Base-by-base conservation (phyloP, 495 filamentous ascomycete species). In the Neurospora sp. region DNA sequence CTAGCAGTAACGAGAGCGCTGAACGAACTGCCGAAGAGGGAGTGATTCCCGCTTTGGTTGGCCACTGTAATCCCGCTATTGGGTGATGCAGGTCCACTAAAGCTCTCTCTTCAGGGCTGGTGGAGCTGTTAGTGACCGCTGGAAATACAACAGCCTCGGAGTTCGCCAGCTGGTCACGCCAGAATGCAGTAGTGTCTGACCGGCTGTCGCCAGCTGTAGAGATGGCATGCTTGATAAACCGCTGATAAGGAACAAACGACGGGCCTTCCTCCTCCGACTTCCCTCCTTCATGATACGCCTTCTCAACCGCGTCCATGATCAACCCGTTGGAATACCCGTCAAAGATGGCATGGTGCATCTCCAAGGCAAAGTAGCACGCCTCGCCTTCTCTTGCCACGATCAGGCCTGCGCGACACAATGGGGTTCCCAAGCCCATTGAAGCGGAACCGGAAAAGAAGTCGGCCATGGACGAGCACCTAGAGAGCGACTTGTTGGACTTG, bases 291-390 rank as follows among this genome's bases (percentile, higher is more conserved):
- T 18, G 42, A 44, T 44, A 44, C 18, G 18, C 42, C 42, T 44
- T 44, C 42, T 44, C 42, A 1, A 44, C 16, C 18, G 42, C 42
- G 6, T n/a, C 42, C 42, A 44, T 44, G 42, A n/a, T 44, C 42
- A 44, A 44, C 16, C 1, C 6, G 18, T 44, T 44, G 18, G 42
- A 44, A n/a, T n/a, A 91, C 37, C 88, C 89, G 72, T 92, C 90
- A 74, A 90, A 92, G 5, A 92, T 76, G 0, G 87, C 84, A 74
- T 92, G 90, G 71, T 91, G 89, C 7, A 88, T 82, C 14, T 86
- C 88, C 85, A 44, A n/a, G 42, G 89, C 81, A 77, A 90, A 87
- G 48, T 83, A 65, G 5, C 42, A 16, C 2, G 42, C 0, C 16
- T 44, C 42, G 16, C 42, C 18, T 1, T 44, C 42, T 9, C 0